Conservation (phyloP, 768 basidiomycete genomes). For the Obba rivulosa region DNA sequence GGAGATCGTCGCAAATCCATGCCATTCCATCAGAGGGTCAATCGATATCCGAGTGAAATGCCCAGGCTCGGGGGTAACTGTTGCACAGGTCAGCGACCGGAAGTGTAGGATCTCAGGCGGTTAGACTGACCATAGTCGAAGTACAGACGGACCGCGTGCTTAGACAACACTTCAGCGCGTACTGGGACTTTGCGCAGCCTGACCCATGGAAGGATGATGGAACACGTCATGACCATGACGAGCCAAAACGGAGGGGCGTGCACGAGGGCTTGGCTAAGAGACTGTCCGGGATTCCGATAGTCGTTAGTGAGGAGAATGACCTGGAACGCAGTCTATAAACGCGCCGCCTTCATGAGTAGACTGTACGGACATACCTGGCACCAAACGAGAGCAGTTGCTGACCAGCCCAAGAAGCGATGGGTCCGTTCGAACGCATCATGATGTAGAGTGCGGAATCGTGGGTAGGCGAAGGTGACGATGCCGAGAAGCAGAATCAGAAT, state of each 20-base stretch:
- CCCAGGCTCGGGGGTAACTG: constrained; percentile 28
- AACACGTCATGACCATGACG: constrained; percentile 45
- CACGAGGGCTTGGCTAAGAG: constrained; percentile 39
- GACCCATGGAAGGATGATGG: constrained; percentile 57
- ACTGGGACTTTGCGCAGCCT: constrained; percentile 53
- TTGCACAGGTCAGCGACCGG: constrained; percentile 16
- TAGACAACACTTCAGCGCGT: constrained; percentile 45
- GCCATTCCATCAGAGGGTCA: constrained; percentile 51
- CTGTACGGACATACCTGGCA: constrained; percentile 33
- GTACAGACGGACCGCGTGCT: constrained; percentile 52
- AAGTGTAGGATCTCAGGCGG: constrained; percentile 3
- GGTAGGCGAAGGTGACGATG: constrained; percentile 49
- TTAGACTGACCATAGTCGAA: constrained; percentile 48
- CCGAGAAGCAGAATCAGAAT: constrained; percentile 43
- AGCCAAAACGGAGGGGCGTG: constrained; percentile 51
- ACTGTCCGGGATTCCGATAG: constrained; percentile 32
- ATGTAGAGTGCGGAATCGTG: constrained; percentile 37
- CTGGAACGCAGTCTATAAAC: constrained; percentile 25
- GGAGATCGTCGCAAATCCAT: constrained; percentile 51
- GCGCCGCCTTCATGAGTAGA: constrained; percentile 5
- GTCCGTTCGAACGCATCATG: constrained; percentile 52
- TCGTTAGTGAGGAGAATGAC: constrained; percentile 50
- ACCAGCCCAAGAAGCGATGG: constrained; percentile 57
- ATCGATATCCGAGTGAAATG: constrained; percentile 34
- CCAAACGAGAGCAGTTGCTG: constrained; percentile 48